phyloP scores from a whole-genome alignment of 345 rosid species.

The Nasturtium officinale region DNA sequence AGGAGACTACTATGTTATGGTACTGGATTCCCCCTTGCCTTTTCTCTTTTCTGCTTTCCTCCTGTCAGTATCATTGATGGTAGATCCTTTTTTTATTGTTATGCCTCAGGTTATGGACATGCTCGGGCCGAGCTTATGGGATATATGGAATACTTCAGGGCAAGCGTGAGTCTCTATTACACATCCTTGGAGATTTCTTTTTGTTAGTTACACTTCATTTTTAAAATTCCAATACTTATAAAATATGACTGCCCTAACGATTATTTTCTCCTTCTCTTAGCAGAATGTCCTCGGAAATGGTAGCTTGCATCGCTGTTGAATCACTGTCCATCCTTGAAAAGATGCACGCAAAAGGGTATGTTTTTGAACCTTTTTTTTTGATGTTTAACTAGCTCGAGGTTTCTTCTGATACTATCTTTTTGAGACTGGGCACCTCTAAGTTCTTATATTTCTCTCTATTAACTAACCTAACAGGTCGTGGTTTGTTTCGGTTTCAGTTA shows the following conservation, averaged over 20 bases:
- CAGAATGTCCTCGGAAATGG: slow-evolving; percentile 98
- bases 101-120: slow-evolving; percentile 92
- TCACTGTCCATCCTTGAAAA: slow-evolving; percentile 88
- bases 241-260: slow-evolving; percentile 24
- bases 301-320: slow-evolving; percentile 94
- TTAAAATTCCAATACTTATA: no score
- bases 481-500: slow-evolving; percentile 54
- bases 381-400: slow-evolving; percentile 12
- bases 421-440: slow-evolving; percentile 1
- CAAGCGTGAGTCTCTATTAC: slow-evolving; percentile 72
- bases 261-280: slow-evolving; percentile 18
- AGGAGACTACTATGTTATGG: slow-evolving; percentile 98
- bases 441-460: slow-evolving; percentile 19
- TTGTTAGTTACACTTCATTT: no score
- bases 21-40: slow-evolving; percentile 31
- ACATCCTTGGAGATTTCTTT: slow-evolving; percentile 14
- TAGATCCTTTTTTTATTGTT: neutral
- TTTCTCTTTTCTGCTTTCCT: slow-evolving; percentile 29
- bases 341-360: slow-evolving; percentile 93
- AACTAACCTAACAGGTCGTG: slow-evolving; percentile 25
- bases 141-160: slow-evolving; percentile 92
- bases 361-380: slow-evolving; percentile 12
- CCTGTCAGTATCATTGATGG: slow-evolving; percentile 23
- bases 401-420: slow-evolving; percentile 16
- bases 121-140: slow-evolving; percentile 99